Evolutionary conservation across 139 green algal species (phyloP), one percentile per base, ranked within the genome.

Genomic region (Volvox africanus): DNA sequence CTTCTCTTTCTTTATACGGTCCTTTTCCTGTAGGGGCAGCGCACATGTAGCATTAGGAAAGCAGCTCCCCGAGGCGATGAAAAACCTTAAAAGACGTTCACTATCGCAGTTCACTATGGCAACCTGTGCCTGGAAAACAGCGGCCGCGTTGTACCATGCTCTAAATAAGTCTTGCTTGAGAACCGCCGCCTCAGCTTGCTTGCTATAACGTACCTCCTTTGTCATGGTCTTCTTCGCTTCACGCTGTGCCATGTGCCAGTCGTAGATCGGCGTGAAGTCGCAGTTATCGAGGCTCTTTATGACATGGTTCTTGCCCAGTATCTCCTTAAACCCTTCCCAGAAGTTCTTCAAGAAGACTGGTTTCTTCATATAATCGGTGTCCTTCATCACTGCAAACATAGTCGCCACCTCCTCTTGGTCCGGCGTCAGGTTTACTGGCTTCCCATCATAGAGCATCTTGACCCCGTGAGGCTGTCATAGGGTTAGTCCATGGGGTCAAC

Each of bases 321-420:
- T 91, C 88, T 96, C 94, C 76, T 95, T 95, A 93, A 99, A 99
- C 61, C 96, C 98, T 11, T 97, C 95, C 98, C 98, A 99, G 91
- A 99, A 99, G 92, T 99, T 99, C 11, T 97, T 91, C 3, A 92
- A 37, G 89, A 94, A 94, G 6, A 89, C 94, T 0, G 93, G 92
- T 94, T 99, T 99, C 16, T 94, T 94, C 92, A 98, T 96, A 93
- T 99, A 99, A 86, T 99, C 98, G 0, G 98, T 99, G 24, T 99
- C 98, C 85, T 96, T 95, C 98, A 99, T 99, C 24, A 98, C 93
- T 16, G 98, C 98, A 91, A 98, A 99, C 91, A 99, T 97, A 65
- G 95, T 98, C 26, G 98, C 98, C 80, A 99, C 97, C 94, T 99
- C 97, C 93, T 96, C 94, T 67, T 92, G 88, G 61, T 98, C 97